A percentile compares a stretch with the other conserved stretches of the same genome.
Evolutionary conservation across 768 basidiomycete genomes (phyloP).

Genomic region (Podaxis pistillaris): DNA sequence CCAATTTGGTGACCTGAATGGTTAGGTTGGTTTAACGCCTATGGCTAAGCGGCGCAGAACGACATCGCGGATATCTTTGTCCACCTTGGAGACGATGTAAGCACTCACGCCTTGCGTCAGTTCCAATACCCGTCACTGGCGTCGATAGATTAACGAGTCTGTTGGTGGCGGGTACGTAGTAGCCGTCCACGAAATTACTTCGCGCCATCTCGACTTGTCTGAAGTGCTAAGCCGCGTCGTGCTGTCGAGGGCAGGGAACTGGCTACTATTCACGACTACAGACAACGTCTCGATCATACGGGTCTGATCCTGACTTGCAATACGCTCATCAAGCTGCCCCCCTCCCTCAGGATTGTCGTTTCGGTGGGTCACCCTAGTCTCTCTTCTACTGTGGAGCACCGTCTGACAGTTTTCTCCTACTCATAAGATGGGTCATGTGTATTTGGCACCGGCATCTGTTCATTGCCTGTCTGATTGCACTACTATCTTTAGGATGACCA

Average conservation of each 20-base stretch:
- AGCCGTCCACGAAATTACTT: background rate
- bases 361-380: slow-evolving; percentile 30
- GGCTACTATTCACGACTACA: slow-evolving; percentile 54
- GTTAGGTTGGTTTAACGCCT: background rate
- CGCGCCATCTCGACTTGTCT: background rate
- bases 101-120: background rate
- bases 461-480: background rate
- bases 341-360: slow-evolving; percentile 45
- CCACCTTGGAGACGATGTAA: background rate
- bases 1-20: background rate
- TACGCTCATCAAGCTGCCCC: slow-evolving; percentile 47
- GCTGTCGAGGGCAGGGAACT: slow-evolving; percentile 49
- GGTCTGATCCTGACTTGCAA: slow-evolving; percentile 46
- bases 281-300: slow-evolving; percentile 50
- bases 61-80: background rate
- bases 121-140: background rate
- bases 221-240: background rate
- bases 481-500: slow-evolving; percentile 46
- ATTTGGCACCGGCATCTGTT: background rate
- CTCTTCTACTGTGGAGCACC: background rate
- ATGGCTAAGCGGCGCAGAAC: background rate
- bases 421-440: background rate
- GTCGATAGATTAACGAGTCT: background rate
- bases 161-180: background rate
- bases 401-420: background rate